phyloP scores from a whole-genome alignment of 441 rosid species.

The Corymbia calophylla region DNA sequence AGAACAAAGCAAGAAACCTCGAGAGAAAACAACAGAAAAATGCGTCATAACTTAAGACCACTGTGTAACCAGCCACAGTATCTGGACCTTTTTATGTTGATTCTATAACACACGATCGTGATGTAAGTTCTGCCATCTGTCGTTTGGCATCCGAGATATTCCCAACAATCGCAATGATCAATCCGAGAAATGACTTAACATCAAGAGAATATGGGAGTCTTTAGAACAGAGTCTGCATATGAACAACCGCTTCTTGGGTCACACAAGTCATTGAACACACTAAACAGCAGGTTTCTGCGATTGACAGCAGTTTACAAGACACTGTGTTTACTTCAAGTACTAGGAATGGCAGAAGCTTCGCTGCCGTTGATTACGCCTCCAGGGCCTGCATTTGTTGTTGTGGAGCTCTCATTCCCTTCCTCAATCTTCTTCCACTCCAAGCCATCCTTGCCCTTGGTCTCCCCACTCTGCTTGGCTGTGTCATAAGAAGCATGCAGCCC shows the following conservation, averaged over 20 bases:
- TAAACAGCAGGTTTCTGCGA: background rate
- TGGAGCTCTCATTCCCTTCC: conserved; percentile 22
- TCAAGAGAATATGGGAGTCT: background rate
- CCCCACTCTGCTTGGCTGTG: conserved; percentile 31
- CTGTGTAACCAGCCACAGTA: background rate
- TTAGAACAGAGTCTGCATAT: background rate
- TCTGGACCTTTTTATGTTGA: background rate
- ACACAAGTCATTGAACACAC: background rate
- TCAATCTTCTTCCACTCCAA: conserved; percentile 27
- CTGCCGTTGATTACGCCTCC: background rate
- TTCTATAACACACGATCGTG: background rate
- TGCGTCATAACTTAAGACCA: background rate
- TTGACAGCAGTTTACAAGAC: background rate
- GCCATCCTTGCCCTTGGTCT: conserved; percentile 1
- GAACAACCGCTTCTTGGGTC: background rate
- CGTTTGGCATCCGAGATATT: background rate
- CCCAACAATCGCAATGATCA: background rate
- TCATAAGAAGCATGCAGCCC: conserved; percentile 76
- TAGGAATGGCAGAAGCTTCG: background rate
- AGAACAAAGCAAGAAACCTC: background rate
- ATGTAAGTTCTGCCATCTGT: background rate
- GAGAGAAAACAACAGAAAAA: background rate
- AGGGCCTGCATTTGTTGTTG: background rate
- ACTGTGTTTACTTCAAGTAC: background rate
- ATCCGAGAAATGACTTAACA: background rate